Evolutionary conservation across 306 rosid species (phyloP).

Genomic region (Pyrus pyrifolia): DNA sequence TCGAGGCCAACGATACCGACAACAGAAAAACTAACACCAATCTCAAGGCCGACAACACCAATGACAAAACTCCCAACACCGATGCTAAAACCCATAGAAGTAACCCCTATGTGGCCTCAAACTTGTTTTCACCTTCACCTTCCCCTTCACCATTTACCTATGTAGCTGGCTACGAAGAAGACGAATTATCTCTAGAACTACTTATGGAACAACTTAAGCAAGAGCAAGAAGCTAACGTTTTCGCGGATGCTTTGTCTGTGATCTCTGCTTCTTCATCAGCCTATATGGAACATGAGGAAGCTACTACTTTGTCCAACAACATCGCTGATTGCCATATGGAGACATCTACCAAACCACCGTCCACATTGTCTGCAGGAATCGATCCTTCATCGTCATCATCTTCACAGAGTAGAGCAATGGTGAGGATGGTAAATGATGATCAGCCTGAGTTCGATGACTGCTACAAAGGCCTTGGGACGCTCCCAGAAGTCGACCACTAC

Average conservation of each 20-base stretch:
- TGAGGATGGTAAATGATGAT: not conserved
- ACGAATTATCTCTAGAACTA: not conserved
- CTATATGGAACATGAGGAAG: not conserved
- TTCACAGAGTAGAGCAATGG: not conserved
- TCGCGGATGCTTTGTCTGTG: not conserved
- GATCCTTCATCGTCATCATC: not conserved
- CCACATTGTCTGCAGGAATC: not conserved
- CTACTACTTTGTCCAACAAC: not conserved
- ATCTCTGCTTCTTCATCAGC: constrained; percentile 8
- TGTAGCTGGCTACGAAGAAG: constrained; percentile 1
- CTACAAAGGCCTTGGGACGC: constrained; percentile 14
- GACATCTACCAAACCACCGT: not conserved
- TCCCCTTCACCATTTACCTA: not conserved
- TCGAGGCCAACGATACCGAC: not conserved
- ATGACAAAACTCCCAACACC: not conserved
- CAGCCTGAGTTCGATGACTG: not conserved
- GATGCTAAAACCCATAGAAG: not conserved
- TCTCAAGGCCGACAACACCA: not conserved
- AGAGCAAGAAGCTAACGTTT: constrained; percentile 13
- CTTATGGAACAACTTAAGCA: constrained; percentile 14
- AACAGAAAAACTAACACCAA: not conserved
- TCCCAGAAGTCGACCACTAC: constrained; percentile 8
- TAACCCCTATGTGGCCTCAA: not conserved
- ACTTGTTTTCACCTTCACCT: not conserved
- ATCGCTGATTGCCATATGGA: not conserved